Percentiles rank a stretch among this genome's conserved stretches.
These are phyloP conservation scores for Salix suchowensis DNA, from an alignment of 345 rosid genomes.

Conservation along the genomic window DNA sequence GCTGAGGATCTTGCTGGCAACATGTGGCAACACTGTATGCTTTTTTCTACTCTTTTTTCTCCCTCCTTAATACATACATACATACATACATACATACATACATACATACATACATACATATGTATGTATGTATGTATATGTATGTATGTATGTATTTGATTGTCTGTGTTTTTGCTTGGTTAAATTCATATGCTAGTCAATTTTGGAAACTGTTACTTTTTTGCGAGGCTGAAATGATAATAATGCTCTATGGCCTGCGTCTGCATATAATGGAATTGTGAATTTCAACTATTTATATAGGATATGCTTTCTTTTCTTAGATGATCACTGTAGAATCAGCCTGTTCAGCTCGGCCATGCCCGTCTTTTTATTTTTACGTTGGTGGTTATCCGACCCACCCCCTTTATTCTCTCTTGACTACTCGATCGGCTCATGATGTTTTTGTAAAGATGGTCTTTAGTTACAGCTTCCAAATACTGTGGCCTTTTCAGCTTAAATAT, in stretches of 20 bases:
- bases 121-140: no score
- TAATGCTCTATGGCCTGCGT: background rate
- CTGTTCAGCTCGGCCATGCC: no score
- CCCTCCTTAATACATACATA: no score
- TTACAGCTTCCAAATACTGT: background rate
- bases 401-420: background rate
- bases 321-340: background rate
- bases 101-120: no score
- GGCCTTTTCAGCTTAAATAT: background rate
- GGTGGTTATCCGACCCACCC: background rate
- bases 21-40: conserved; percentile 80
- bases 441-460: background rate
- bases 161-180: background rate
- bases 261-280: background rate
- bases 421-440: background rate
- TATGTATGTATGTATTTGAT: background rate
- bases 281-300: background rate
- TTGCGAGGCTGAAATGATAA: no score
- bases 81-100: no score
- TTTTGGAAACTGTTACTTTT: background rate
- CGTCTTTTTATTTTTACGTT: background rate
- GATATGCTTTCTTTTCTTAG: background rate
- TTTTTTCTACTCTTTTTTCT: background rate
- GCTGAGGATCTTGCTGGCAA: conserved; percentile 92
- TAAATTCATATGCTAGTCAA: background rate